Evolutionary conservation across 768 basidiomycete genomes (phyloP), one percentile per base, ranked within the genome.

Genomic region (Agaricus blazei): DNA sequence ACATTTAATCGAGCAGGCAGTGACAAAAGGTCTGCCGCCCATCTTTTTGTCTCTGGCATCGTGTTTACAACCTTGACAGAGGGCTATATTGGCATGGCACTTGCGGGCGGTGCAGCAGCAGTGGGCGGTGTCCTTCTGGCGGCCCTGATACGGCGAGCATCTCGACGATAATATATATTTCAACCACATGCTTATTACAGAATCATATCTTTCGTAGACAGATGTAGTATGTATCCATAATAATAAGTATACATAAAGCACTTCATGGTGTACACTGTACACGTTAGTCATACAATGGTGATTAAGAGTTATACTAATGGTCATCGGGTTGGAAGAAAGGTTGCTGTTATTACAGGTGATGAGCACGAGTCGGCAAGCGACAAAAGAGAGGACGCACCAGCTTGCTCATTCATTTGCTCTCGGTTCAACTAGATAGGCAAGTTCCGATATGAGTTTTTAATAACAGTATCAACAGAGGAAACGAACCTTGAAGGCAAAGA

Each of bases 11-110:
- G 95, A 98, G 53, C 79, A 84, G 62, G 88, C 84, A 31, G 86
- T 95, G 42, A 77, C 90, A 49, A 83, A 83, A 75, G 93, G 93
- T 91, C 61, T 38, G 77, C 68, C 40, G 40, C 12, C 8, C 28
- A 40, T 4, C 45, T 26, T 29, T 36, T 29, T 9, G 44, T 24
- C 27, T 47, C 27, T 47, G 12, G 28, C 31, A 37, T 27, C 15
- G 44, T 11, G 31, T 48, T 60, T 51, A 38, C 53, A 47, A 3
- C 28, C 60, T 29, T 54, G 9, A 5, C 68, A 95, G 96, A 99
- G 70, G 95, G 95, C n/a, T 98, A 98, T 68, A 91, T 98, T 48
- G 97, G 97, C 46, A 93, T 99, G 88, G 97, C 94, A 12, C 77
- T 99, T 42, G 92, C 86, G 19, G 95, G 95, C 49, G 93, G 94